These are phyloP conservation scores for Mycocentrospora acerina DNA, from an alignment of 2,329 filamentous ascomycete species.

Conservation along the genomic window DNA sequence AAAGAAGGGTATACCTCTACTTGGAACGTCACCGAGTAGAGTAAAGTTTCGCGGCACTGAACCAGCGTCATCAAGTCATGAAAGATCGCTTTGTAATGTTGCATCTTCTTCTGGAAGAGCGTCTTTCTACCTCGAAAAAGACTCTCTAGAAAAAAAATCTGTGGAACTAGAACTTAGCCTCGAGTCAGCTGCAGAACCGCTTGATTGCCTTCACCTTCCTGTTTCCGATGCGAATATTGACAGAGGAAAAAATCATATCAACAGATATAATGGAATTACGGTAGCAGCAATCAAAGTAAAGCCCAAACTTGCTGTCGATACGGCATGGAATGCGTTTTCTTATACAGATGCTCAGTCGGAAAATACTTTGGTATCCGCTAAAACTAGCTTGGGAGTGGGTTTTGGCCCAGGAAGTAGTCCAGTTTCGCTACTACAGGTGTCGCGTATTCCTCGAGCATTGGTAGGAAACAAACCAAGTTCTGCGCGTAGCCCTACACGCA, in stretches of 20 bases:
- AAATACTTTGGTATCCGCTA: conserved; percentile 5
- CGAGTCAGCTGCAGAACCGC: conserved; percentile 15
- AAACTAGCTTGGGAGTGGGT: conserved; percentile 7
- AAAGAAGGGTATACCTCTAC: conserved; percentile 12
- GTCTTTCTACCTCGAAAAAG: conserved; percentile 22
- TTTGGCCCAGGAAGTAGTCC: conserved; percentile 1
- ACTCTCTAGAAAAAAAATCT: conserved; percentile 34
- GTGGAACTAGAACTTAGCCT: conserved; percentile 22
- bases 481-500: conserved; percentile 9
- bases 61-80: conserved; percentile 2
- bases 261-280: neutral
- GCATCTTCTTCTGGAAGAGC: conserved; percentile 20
- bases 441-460: conserved; percentile 29
- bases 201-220: conserved; percentile 6
- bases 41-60: conserved; percentile 1
- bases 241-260: conserved; percentile 14
- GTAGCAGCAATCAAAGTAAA: neutral
- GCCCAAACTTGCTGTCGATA: conserved; percentile 24
- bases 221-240: conserved; percentile 15
- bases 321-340: too few species aligned
- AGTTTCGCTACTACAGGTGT: conserved; percentile 13
- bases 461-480: conserved; percentile 1
- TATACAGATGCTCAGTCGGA: conserved; percentile 5
- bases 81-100: conserved; percentile 18
- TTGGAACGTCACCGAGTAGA: conserved; percentile 22